Percentiles rank a stretch among this genome's conserved stretches.
These are phyloP conservation scores for Choanephora cucurbitarum DNA, from an alignment of 371 early-diverging fungal genomes.

Conservation along the genomic window DNA sequence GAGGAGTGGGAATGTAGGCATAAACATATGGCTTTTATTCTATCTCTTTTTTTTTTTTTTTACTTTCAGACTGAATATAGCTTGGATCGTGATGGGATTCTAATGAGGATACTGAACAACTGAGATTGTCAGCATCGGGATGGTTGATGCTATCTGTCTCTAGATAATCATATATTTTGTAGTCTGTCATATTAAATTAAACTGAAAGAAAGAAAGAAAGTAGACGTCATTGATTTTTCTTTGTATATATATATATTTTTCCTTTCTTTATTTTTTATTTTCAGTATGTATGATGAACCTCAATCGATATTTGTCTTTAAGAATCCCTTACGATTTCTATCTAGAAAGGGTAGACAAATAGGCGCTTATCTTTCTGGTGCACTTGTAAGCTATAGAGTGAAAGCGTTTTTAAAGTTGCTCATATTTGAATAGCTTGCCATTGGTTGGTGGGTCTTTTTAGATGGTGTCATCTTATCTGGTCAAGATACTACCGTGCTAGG, in stretches of 20 bases:
- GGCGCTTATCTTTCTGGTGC: constrained; percentile 57
- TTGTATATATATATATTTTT: constrained; percentile 11
- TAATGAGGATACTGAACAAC: not conserved
- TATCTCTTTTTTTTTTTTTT: not conserved
- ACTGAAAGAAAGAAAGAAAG: not conserved
- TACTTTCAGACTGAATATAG: not conserved
- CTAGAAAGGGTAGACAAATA: constrained; percentile 55
- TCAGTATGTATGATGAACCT: constrained; percentile 38
- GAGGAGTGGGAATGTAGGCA: too few relatives aligned
- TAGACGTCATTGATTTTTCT: too few relatives aligned
- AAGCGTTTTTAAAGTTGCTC: too few relatives aligned
- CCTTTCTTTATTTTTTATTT: constrained; percentile 21
- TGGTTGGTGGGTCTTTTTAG: constrained; percentile 88
- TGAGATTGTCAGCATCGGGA: not conserved
- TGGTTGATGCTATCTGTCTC: not conserved
- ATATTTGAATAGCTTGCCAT: constrained; percentile 75
- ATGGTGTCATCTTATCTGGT: constrained; percentile 52
- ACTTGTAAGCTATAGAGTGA: constrained; percentile 56
- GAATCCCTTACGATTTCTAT: constrained; percentile 44
- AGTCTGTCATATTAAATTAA: not conserved
- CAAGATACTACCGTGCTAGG: constrained; percentile 52
- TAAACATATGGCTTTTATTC: too few relatives aligned
- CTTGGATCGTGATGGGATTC: not conserved
- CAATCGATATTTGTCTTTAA: constrained; percentile 46
- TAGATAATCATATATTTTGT: not conserved